Percentiles rank a stretch among this genome's conserved stretches.
These are phyloP conservation scores for Diutina rugosa DNA, from an alignment of 1,139 yeast species.

Conservation along the genomic window DNA sequence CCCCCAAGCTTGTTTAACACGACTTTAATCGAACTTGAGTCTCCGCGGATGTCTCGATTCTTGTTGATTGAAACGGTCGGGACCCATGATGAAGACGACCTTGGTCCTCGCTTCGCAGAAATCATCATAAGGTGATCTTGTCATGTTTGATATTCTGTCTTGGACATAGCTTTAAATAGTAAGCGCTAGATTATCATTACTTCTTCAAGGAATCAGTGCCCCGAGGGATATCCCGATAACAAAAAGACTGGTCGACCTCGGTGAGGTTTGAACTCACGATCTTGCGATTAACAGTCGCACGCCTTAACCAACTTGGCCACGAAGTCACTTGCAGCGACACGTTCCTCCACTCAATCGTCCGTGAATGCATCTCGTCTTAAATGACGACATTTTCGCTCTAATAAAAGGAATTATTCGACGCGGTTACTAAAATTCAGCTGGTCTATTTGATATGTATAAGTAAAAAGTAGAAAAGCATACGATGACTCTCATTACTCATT, in stretches of 20 bases:
- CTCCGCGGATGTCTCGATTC: conserved; percentile 20
- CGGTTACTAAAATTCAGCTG: not conserved
- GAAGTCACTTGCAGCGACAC: not conserved
- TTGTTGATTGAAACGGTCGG: conserved; percentile 40
- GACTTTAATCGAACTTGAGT: conserved; percentile 25
- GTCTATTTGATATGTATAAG: not conserved
- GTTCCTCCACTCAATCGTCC: too few relatives aligned
- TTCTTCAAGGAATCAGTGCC: not conserved
- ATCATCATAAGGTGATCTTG: conserved; percentile 19
- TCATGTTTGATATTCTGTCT: too few relatives aligned
- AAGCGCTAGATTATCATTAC: too few relatives aligned
- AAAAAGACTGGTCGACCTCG: not conserved
- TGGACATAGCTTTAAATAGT: not conserved
- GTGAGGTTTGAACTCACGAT: conserved; percentile 4
- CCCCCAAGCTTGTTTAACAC: conserved; percentile 33
- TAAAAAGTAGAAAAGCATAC: not conserved
- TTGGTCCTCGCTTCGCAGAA: conserved; percentile 49
- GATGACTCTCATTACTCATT: not conserved
- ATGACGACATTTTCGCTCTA: not conserved
- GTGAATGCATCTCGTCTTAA: too few relatives aligned
- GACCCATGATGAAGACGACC: conserved; percentile 25
- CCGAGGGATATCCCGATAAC: not conserved
- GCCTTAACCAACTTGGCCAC: conserved; percentile 30
- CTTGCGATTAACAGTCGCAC: conserved; percentile 36
- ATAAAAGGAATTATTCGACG: not conserved